A percentile compares a stretch with the other conserved stretches of the same genome.
Conservation (phyloP, 2,329 filamentous ascomycete genomes). For the Neocatenulostroma microsporum region DNA sequence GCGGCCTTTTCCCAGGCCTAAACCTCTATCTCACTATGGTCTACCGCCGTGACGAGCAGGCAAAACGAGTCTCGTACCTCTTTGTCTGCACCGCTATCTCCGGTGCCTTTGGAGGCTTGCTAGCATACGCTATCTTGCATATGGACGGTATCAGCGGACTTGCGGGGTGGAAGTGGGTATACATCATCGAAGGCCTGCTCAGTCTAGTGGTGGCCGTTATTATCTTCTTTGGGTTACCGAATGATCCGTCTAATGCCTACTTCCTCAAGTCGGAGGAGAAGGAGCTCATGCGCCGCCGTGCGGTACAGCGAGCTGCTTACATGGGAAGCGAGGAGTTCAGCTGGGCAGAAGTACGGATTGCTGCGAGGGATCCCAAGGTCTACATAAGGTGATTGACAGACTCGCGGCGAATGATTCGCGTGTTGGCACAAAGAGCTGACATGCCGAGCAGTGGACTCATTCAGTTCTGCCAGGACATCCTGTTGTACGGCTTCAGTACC, state of each 20-base stretch:
- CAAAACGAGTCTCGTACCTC: conserved; percentile 28
- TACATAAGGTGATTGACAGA: too few species aligned
- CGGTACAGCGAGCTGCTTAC: too few species aligned
- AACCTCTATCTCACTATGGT: conserved; percentile 26
- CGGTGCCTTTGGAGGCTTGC: conserved; percentile 31
- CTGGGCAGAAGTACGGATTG: too few species aligned
- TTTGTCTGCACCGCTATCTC: conserved; percentile 29
- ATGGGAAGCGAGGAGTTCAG: too few species aligned
- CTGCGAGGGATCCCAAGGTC: too few species aligned
- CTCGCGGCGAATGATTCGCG: too few species aligned
- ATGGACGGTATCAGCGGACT: conserved; percentile 52
- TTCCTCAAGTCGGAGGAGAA: conserved; percentile 54
- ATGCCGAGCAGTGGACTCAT: too few species aligned
- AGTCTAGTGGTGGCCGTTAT: conserved; percentile 47
- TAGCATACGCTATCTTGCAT: conserved; percentile 43
- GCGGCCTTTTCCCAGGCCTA: conserved; percentile 50
- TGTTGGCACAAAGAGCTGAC: too few species aligned
- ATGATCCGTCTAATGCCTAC: conserved; percentile 44
- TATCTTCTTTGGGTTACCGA: conserved; percentile 49
- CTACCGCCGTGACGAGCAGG: conserved; percentile 29
- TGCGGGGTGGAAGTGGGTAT: conserved; percentile 56
- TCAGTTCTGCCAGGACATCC: too few species aligned
- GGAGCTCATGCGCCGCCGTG: too few species aligned
- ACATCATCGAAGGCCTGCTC: conserved; percentile 50
- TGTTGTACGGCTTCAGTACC: too few species aligned